phyloP scores from a whole-genome alignment of 2,329 filamentous ascomycete genomes.

The Hypoxylon sp. region DNA sequence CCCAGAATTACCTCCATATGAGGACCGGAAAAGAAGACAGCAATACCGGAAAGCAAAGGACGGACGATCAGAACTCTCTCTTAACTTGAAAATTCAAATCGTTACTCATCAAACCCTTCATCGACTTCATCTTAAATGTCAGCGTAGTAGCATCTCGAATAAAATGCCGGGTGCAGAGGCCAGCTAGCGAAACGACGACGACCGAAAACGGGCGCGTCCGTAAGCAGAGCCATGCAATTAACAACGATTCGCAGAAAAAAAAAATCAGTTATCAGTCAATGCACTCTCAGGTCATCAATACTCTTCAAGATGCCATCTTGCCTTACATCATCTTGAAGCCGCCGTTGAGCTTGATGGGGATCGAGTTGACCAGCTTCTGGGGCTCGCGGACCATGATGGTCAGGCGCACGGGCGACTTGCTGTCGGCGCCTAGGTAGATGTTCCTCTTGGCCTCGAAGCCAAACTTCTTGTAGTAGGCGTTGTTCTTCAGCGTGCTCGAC shows the following conservation, averaged over 20 bases:
- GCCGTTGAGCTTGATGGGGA: slow-evolving; percentile 52
- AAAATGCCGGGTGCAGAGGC: not conserved
- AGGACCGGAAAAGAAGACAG: slow-evolving; percentile 21
- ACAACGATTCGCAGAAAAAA: not conserved
- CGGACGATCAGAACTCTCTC: slow-evolving; percentile 8
- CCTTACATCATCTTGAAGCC: slow-evolving; percentile 45
- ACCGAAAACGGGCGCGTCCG: too few species aligned
- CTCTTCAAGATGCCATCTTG: too few species aligned
- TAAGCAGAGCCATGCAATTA: not conserved
- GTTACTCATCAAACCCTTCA: slow-evolving; percentile 3
- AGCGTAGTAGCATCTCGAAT: slow-evolving; percentile 6
- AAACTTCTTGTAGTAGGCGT: slow-evolving; percentile 78
- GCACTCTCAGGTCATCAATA: not conserved
- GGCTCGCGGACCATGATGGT: slow-evolving; percentile 88
- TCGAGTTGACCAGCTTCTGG: slow-evolving; percentile 52
- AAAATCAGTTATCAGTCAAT: not conserved
- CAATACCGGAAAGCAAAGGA: slow-evolving; percentile 13
- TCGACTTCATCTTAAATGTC: slow-evolving; percentile 11
- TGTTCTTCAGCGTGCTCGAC: slow-evolving; percentile 76
- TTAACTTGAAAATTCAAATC: slow-evolving; percentile 7
- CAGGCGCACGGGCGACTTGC: slow-evolving; percentile 67
- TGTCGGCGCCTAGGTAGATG: slow-evolving; percentile 64
- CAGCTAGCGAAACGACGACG: slow-evolving; percentile 1
- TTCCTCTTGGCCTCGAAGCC: slow-evolving; percentile 76
- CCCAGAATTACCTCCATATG: slow-evolving; percentile 21